Percentiles rank a stretch among this genome's conserved stretches.
These are phyloP conservation scores for Nitzschia putrida DNA, from an alignment of 108 stramenopile genomes.

Conservation along the genomic window DNA sequence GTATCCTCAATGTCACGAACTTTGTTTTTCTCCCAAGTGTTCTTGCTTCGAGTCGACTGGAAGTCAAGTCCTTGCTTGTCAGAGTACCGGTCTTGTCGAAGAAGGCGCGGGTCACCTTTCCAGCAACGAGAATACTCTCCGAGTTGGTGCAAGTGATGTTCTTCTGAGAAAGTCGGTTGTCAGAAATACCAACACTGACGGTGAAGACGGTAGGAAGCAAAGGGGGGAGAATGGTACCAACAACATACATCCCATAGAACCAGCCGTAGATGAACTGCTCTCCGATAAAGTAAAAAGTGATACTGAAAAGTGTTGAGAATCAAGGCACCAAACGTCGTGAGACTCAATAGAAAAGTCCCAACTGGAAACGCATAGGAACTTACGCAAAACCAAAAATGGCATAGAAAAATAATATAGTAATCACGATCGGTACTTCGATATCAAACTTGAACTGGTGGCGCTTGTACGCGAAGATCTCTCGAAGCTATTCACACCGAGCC, in stretches of 20 bases:
- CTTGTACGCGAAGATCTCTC: conserved; percentile 61
- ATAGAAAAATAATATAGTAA: conserved; percentile 48
- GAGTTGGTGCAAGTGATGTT: conserved; percentile 72
- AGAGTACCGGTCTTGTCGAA: conserved; percentile 90
- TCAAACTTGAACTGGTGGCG: conserved; percentile 75
- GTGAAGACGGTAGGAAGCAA: conserved; percentile 71
- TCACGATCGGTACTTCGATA: conserved; percentile 55
- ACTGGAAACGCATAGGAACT: too few relatives aligned
- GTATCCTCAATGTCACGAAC: not conserved
- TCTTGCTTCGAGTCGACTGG: conserved; percentile 27
- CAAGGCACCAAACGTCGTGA: too few relatives aligned
- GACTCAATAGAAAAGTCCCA: too few relatives aligned
- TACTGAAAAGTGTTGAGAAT: too few relatives aligned
- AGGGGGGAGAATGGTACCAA: conserved; percentile 51
- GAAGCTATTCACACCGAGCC: conserved; percentile 57
- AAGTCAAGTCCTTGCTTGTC: conserved; percentile 71
- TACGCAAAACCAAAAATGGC: conserved; percentile 45
- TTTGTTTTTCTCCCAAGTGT: conserved; percentile 1
- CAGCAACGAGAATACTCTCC: conserved; percentile 72
- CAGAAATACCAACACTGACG: conserved; percentile 66
- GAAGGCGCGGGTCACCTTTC: conserved; percentile 68
- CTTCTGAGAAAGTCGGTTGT: conserved; percentile 51
- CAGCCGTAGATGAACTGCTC: conserved; percentile 55
- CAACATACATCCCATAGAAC: conserved; percentile 56
- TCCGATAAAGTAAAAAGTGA: conserved; percentile 45